Base-by-base conservation (phyloP, 805 yeast genomes). In the Osmozyma mogii region DNA sequence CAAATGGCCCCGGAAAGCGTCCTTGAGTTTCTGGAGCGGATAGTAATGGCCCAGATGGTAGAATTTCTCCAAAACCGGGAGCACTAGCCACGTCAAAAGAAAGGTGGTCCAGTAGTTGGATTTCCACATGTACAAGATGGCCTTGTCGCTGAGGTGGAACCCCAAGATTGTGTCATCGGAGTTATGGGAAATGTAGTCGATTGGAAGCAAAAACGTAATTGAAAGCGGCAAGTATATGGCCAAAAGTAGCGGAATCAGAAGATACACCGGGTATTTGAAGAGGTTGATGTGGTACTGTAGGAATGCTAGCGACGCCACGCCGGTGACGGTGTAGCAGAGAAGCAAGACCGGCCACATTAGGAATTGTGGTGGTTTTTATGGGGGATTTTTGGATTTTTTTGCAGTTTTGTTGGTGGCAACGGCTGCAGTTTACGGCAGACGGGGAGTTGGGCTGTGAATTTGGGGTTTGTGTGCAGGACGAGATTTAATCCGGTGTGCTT, bases 101-200 rank as follows among this genome's bases (percentile, higher is more conserved):
- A 84, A 84, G 1, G 94, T 81, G 7, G 72, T 56, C 95, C 95
- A 84, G 52, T 84, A 84, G 30, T 79, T 75, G 27, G 72, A 45
- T 43, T 80, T 69, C 95, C 95, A 84, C 22, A 80, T 46, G 4
- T 62, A 47, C n/a, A 75, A 56, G 4, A 80, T 63, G 27, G 64
- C 65, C 2, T 21, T 20, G 21, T 36, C 44, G 9, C 36, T 28
- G 11, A 40, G 24, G n/a, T 14, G 25, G 40, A 78, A 65, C 42
- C 74, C 52, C 10, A 49, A 40, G n/a, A 54, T 49, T 8, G 58
- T 44, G 12, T 48, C 54, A 14, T 55, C 53, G 15, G 62, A 51
- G 28, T 66, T 56, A 19, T 75, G 66, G 8, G 81, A 71, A 14
- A 80, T 68, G 26, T 83, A 66, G 52, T 84, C 95, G 17, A 80